Evolutionary conservation across 2,329 filamentous ascomycete species (phyloP).

Genomic region (Metarhizium humberi): DNA sequence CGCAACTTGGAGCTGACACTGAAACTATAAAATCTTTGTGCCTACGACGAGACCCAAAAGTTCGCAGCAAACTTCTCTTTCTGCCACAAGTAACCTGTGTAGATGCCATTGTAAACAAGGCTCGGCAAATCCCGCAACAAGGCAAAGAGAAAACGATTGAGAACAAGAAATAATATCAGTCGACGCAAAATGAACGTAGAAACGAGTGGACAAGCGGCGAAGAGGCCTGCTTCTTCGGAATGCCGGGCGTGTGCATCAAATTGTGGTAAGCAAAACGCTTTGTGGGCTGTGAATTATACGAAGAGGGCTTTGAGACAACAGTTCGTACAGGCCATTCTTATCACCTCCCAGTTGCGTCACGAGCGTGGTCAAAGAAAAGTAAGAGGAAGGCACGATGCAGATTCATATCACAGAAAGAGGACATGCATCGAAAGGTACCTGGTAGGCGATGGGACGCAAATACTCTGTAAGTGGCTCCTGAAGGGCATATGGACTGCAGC

Average conservation of each 20-base stretch:
- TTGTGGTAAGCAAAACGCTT: neutral
- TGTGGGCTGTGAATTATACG: neutral
- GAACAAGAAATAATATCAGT: slow-evolving; percentile 1
- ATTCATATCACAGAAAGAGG: slow-evolving; percentile 4
- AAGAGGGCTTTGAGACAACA: neutral
- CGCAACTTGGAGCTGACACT: slow-evolving; percentile 8
- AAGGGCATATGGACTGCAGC: neutral
- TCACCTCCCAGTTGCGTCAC: slow-evolving; percentile 5
- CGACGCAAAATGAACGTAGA: neutral
- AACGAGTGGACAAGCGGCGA: slow-evolving; percentile 6
- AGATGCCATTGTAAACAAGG: slow-evolving; percentile 15
- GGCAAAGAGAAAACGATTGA: slow-evolving; percentile 2
- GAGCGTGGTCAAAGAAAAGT: slow-evolving; percentile 5
- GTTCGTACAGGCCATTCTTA: slow-evolving; percentile 3
- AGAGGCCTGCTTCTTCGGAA: slow-evolving; percentile 2
- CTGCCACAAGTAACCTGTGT: slow-evolving; percentile 19
- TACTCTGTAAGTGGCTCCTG: neutral
- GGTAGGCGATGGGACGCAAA: neutral
- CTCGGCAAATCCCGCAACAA: slow-evolving; percentile 1
- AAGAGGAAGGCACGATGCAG: slow-evolving; percentile 3
- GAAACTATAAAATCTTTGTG: slow-evolving; percentile 12
- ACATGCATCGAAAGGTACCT: neutral
- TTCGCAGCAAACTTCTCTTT: slow-evolving; percentile 19
- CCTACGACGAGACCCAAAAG: slow-evolving; percentile 17
- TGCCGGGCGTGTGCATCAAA: neutral